These are phyloP conservation scores for Sporobolomyces phaffii DNA, from an alignment of 768 basidiomycete species.

Conservation along the genomic window DNA sequence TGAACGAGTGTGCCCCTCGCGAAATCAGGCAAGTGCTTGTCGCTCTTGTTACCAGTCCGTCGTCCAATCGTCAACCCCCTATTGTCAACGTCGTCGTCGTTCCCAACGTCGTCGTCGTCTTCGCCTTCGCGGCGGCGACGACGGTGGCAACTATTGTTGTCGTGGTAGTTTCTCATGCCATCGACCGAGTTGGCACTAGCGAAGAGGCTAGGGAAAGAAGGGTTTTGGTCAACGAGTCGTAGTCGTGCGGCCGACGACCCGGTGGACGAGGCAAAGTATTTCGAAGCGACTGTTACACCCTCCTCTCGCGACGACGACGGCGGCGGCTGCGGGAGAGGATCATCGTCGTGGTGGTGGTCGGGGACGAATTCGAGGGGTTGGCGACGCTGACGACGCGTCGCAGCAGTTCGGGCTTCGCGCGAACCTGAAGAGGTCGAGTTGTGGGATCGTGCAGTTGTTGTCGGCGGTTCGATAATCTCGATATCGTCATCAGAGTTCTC, in stretches of 20 bases:
- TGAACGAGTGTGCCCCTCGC: background rate
- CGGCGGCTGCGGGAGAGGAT: too few relatives aligned
- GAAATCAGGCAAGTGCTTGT: background rate
- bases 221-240: background rate
- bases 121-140: too few relatives aligned
- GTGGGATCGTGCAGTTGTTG: background rate
- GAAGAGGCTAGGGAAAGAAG: background rate
- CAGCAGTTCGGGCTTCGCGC: too few relatives aligned
- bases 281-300: background rate
- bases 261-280: background rate
- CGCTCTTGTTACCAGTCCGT: background rate
- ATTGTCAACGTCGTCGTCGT: background rate
- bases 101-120: background rate
- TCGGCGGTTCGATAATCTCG: background rate
- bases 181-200: slow-evolving; percentile 5
- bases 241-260: background rate
- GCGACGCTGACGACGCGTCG: too few relatives aligned
- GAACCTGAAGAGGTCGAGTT: background rate
- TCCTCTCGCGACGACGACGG: too few relatives aligned
- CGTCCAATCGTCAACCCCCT: background rate
- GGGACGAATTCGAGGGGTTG: background rate
- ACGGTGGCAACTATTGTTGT: too few relatives aligned
- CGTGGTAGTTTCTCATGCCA: too few relatives aligned
- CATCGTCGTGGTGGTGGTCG: background rate
- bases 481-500: background rate